Evolutionary conservation across 1,139 yeast genomes (phyloP), one percentile per base, ranked within the genome.

Genomic region (Suhomyces anneliseae): DNA sequence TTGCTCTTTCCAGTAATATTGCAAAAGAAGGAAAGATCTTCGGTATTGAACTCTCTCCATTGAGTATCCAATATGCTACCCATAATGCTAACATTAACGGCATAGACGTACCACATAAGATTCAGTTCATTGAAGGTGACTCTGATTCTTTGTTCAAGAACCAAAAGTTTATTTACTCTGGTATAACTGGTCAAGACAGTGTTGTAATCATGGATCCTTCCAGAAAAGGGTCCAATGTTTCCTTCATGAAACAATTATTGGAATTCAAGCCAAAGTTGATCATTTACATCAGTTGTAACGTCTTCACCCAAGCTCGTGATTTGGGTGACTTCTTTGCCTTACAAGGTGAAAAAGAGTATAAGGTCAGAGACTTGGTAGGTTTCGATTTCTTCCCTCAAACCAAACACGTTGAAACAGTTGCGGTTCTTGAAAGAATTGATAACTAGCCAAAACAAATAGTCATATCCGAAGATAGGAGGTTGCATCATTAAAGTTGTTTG

Each of bases 301-400:
- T 72, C 0, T 72, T 72, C 53, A 70, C 79, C 0, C 80, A 75
- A 46, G 80, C 80, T 2, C 60, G 79, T 48, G 80, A 75, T 51
- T 58, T 75, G 47, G 57, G 65, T 1, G 55, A 50, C 19, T 67
- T 75, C 38, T 56, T 59, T 43, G 51, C 55, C 5, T 49, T 72
- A 24, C 70, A 65, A 49, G 46, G 51, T 2, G 45, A 47, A 1
- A 38, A 44, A 1, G 50, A 59, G 26, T 75, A 75, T 46, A 58
- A 48, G 36, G 62, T 75, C 3, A 59, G 58, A 47, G 67, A 66
- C 7, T 58, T 75, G 4, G 59, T 58, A 1, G 80, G 79, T 3
- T 75, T 74, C 55, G 80, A 75, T 52, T 75, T 75, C 58, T 75
- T 74, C 46, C 79, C 80, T 1, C 80, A 75, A 51, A 74, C 80